Conservation (phyloP, 306 rosid genomes). For the Glycine soja region DNA sequence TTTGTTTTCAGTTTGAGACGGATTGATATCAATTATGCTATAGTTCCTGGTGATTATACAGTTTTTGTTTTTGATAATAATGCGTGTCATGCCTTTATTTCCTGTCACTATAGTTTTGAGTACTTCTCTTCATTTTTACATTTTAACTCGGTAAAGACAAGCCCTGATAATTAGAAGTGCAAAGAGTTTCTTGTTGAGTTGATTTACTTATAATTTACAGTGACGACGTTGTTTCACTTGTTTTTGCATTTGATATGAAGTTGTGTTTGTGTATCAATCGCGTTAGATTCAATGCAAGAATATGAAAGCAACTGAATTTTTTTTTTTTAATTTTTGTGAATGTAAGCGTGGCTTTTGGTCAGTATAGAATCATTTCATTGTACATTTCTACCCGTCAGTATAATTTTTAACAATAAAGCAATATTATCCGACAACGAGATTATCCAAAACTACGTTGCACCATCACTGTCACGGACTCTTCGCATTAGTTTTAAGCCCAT, state of each 20-base stretch:
- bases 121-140: background rate
- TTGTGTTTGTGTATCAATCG: background rate
- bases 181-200: background rate
- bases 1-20: conserved; percentile 32
- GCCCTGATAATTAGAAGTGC: no score
- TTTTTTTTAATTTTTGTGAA: no score
- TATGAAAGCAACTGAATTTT: background rate
- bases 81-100: background rate
- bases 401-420: no score
- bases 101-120: background rate
- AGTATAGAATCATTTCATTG: no score
- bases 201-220: background rate
- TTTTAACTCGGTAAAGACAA: background rate
- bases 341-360: no score
- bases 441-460: background rate
- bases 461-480: no score
- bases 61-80: conserved; percentile 25
- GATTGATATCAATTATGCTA: conserved; percentile 11
- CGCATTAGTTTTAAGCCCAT: no score
- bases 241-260: background rate
- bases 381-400: no score
- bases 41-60: conserved; percentile 30
- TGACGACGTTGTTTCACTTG: background rate
- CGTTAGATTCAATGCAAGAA: background rate
- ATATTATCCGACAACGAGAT: no score